Evolutionary conservation across 805 yeast genomes (phyloP), one percentile per base, ranked within the genome.

Genomic region (Starmerella etchellsii): DNA sequence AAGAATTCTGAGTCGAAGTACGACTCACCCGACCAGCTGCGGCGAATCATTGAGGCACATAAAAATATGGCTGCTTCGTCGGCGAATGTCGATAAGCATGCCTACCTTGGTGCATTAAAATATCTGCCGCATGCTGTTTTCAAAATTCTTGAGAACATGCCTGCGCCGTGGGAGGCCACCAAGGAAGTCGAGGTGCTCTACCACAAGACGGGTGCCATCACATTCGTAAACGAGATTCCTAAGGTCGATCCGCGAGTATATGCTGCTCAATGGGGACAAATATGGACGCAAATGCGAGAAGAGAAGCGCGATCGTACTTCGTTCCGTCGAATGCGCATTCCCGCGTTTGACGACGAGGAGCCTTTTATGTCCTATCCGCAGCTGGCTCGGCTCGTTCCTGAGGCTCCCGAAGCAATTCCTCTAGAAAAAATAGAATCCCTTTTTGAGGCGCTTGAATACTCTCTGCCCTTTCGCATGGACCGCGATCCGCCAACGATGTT

Each of bases 311-410:
- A 87, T 56, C 70, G 97, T 51, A 66, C 75, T 26, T 93, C 82
- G 56, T 88, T 91, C 62, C 81, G 83, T 54, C 71, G 99, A 50
- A 78, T 91, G 82, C 70, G 84, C 42, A 81, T 91, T 51, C 99
- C 99, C 1, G 87, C 94, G 0, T 85, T 88, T 62, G 98, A 91
- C 59, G 99, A 91, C 56, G 98, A 91, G 59, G 97, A 88, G 58
- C 95, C 95, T 0, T 93, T 94, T 1, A 55, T 87, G 25, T 73
- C 78, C 42, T 91, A 82, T 76, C 54, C 75, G n/a, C 93, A 84
- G 41, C 79, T 81, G 53, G 64, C 85, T 13, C 79, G 81, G 46
- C 79, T 74, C 14, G 62, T 37, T 3, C 43, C 76, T 1, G 87
- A 80, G 37, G 77, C 83, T 0, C 68, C 73, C 5, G 88, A 78